phyloP scores from a whole-genome alignment of 306 rosid species.

The Prunus fruticosa region DNA sequence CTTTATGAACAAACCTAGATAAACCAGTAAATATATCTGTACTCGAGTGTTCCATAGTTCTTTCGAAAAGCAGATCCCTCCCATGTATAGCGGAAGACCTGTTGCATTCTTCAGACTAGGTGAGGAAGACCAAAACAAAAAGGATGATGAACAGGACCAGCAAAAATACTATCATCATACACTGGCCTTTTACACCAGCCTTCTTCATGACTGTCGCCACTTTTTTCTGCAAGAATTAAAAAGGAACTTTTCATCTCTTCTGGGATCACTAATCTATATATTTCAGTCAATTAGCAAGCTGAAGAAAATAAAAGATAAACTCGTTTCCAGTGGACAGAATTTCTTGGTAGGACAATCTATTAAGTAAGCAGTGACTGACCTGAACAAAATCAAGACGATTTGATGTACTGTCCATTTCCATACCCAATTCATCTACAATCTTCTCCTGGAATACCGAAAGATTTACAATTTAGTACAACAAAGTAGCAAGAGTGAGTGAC shows the following conservation, averaged over 20 bases:
- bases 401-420: conserved; percentile 91
- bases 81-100: conserved; percentile 25
- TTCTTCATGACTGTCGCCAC: conserved; percentile 95
- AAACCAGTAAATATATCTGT: conserved; percentile 12
- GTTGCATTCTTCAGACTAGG: conserved; percentile 40
- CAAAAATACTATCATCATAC: conserved; percentile 80
- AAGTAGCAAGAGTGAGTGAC: background rate
- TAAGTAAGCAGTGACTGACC: conserved; percentile 55
- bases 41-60: conserved; percentile 1
- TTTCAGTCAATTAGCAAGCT: background rate
- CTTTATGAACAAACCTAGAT: conserved; percentile 13
- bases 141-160: conserved; percentile 79
- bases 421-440: conserved; percentile 80
- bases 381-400: conserved; percentile 96
- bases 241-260: conserved; percentile 2
- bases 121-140: conserved; percentile 85
- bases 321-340: background rate
- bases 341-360: background rate
- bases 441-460: conserved; percentile 61
- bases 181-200: conserved; percentile 88
- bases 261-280: background rate
- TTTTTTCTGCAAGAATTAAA: conserved; percentile 66
- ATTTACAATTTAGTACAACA: conserved; percentile 4
- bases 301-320: background rate
- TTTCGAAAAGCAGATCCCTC: background rate